Conservation (phyloP, 2,329 filamentous ascomycete species). For the Coniochaeta ligniaria region DNA sequence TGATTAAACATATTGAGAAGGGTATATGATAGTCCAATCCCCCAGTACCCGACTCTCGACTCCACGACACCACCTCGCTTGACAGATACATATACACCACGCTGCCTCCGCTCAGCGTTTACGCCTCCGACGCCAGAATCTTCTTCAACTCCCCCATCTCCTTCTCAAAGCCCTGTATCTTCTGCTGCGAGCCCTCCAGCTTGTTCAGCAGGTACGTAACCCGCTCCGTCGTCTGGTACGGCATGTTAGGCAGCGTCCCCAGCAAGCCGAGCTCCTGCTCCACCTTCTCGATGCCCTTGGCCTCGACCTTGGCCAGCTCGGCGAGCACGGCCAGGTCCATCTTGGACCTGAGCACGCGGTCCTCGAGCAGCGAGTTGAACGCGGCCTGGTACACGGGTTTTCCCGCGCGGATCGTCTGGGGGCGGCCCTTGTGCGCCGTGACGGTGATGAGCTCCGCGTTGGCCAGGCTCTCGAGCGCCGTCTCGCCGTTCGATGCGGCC, state of each 20-base stretch:
- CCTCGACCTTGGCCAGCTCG: conserved; percentile 66
- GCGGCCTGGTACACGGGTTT: conserved; percentile 83
- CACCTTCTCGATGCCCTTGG: conserved; percentile 65
- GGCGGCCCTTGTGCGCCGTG: conserved; percentile 65
- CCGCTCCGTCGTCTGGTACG: conserved; percentile 58
- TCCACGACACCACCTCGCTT: too few species aligned
- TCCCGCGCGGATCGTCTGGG: conserved; percentile 68
- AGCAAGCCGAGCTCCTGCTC: conserved; percentile 70
- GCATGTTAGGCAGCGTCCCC: conserved; percentile 63
- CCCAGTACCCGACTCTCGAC: too few species aligned
- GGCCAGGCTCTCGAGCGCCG: conserved; percentile 70
- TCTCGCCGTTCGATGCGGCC: conserved; percentile 56
- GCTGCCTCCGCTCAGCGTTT: background rate
- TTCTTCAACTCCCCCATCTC: conserved; percentile 69
- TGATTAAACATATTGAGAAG: too few species aligned
- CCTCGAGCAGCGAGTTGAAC: conserved; percentile 64
- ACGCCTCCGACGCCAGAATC: conserved; percentile 40
- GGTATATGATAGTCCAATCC: too few species aligned
- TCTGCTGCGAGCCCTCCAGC: conserved; percentile 64
- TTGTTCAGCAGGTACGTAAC: conserved; percentile 69
- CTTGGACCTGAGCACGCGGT: conserved; percentile 64
- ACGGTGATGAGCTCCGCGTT: conserved; percentile 82
- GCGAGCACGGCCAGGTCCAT: conserved; percentile 65
- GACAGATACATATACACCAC: too few species aligned
- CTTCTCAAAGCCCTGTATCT: conserved; percentile 65